Conservation (phyloP, 2,329 filamentous ascomycete genomes). For the Fusarium ramigenum region DNA sequence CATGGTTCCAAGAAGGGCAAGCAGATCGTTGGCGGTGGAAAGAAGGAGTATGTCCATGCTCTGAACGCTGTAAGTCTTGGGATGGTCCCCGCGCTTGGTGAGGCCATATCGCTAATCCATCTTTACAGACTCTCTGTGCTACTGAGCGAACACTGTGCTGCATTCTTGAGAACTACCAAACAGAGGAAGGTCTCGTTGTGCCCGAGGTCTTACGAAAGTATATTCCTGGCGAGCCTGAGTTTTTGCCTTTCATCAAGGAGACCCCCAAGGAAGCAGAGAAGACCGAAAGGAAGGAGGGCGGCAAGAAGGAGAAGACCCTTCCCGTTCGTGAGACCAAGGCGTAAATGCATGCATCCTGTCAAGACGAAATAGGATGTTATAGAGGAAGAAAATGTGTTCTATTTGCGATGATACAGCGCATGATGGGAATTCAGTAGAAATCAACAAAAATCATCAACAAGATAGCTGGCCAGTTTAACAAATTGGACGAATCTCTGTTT, state of each 20-base stretch:
- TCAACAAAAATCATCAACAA: conserved; percentile 8
- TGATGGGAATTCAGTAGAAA: conserved; percentile 19
- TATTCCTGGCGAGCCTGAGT: conserved; percentile 87
- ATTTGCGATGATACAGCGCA: conserved; percentile 16
- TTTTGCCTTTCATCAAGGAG: conserved; percentile 89
- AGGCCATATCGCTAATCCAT: conserved; percentile 8
- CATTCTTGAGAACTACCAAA: conserved; percentile 96
- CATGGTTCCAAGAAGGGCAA: conserved; percentile 78
- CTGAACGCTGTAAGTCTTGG: conserved; percentile 70
- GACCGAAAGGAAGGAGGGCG: conserved; percentile 39
- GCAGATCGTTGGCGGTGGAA: conserved; percentile 70
- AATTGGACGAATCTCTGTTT: background rate
- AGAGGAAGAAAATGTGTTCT: conserved; percentile 35
- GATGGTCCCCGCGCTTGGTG: background rate
- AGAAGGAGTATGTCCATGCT: conserved; percentile 94
- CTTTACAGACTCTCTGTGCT: conserved; percentile 74
- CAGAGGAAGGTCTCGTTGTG: conserved; percentile 81
- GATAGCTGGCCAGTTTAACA: background rate
- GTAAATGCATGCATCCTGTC: conserved; percentile 23
- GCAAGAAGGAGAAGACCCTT: conserved; percentile 41
- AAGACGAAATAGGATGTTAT: conserved; percentile 2
- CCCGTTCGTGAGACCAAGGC: conserved; percentile 43
- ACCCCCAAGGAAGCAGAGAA: conserved; percentile 72
- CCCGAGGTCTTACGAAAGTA: conserved; percentile 89
- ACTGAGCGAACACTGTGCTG: conserved; percentile 95